phyloP scores from a whole-genome alignment of 257 asterid genomes.

The Solanum phureja region DNA sequence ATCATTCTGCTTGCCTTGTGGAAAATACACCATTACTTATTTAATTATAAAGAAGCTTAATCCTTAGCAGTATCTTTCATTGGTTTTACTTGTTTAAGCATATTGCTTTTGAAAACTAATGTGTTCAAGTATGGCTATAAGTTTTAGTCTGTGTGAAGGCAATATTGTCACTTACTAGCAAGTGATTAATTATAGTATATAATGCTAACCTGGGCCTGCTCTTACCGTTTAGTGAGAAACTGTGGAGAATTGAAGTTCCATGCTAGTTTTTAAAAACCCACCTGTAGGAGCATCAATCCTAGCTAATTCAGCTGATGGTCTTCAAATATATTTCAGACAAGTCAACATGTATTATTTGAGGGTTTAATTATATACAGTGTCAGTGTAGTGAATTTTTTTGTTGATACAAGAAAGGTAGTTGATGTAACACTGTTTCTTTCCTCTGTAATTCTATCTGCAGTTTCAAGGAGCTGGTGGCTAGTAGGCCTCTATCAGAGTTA shows the following conservation, averaged over 20 bases:
- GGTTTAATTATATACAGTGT: not conserved
- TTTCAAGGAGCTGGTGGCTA: conserved; percentile 93
- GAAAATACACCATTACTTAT: not conserved
- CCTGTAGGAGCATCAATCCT: not conserved
- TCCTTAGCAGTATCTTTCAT: not conserved
- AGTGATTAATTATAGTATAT: not conserved
- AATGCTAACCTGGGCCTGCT: not conserved
- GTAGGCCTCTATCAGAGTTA: conserved; percentile 75
- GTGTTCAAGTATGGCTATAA: not conserved
- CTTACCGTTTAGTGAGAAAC: not conserved
- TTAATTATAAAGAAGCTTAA: not conserved
- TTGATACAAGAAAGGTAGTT: not conserved
- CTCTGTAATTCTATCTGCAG: conserved; percentile 29
- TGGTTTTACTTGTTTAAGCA: not conserved
- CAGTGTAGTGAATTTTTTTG: not conserved
- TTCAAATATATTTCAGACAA: not conserved
- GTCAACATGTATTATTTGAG: not conserved
- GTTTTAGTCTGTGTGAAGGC: not conserved
- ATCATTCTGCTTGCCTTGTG: not conserved
- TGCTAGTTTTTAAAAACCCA: not conserved
- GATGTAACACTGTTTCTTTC: not conserved
- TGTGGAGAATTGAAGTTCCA: not conserved
- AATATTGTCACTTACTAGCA: not conserved
- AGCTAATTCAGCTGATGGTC: not conserved
- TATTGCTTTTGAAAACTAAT: not conserved